Evolutionary conservation across 1,284 basidiomycete genomes (phyloP).

Genomic region (Ustilago lituana): DNA sequence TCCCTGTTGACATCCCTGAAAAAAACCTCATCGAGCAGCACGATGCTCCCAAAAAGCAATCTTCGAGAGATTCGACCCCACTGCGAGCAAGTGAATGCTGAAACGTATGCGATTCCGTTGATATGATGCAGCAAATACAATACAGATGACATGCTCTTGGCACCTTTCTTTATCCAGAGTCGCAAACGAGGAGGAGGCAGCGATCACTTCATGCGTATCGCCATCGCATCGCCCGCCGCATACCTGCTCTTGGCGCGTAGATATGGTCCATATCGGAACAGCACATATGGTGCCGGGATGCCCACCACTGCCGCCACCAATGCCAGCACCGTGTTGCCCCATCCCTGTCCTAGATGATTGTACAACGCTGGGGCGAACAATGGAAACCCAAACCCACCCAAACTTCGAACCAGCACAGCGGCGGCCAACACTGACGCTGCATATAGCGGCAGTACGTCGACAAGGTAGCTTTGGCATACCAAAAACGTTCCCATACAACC

Average conservation of each 20-base stretch:
- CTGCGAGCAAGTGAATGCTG: too few relatives aligned
- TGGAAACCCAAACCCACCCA: slow-evolving; percentile 65
- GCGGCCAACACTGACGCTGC: slow-evolving; percentile 65
- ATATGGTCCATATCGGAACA: slow-evolving; percentile 50
- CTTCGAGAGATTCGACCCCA: too few relatives aligned
- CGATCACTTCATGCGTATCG: slow-evolving; percentile 23
- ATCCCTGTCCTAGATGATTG: slow-evolving; percentile 59
- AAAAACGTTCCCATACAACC: slow-evolving; percentile 50
- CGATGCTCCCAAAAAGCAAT: too few relatives aligned
- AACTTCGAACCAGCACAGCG: slow-evolving; percentile 55
- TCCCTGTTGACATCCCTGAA: too few relatives aligned
- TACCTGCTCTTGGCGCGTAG: slow-evolving; percentile 56
- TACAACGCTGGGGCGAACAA: slow-evolving; percentile 62
- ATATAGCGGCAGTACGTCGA: slow-evolving; percentile 61
- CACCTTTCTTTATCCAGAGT: too few relatives aligned
- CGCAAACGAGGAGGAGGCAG: too few relatives aligned
- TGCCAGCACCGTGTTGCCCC: slow-evolving; percentile 65
- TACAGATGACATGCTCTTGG: too few relatives aligned
- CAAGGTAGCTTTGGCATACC: slow-evolving; percentile 55
- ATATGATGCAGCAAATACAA: too few relatives aligned
- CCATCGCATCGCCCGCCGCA: slow-evolving; percentile 28
- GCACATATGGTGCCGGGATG: slow-evolving; percentile 59
- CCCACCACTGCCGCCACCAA: slow-evolving; percentile 56
- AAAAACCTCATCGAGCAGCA: too few relatives aligned
- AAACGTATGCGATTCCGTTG: too few relatives aligned